Evolutionary conservation across 768 basidiomycete genomes (phyloP), one percentile per base, ranked within the genome.

Genomic region (Steccherinum ochraceum): DNA sequence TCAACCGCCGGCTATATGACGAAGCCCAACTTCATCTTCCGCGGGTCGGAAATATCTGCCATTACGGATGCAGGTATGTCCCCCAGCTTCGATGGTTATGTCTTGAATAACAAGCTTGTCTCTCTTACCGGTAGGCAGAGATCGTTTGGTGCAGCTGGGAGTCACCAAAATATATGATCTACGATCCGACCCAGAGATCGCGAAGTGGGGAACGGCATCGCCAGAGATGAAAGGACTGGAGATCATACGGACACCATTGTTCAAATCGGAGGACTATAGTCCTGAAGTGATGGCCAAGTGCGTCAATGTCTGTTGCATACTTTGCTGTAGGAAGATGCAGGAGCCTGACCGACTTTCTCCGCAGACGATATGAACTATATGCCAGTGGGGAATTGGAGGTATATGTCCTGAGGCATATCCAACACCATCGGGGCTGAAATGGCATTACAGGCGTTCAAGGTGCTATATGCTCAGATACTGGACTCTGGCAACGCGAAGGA

Each of bases 201-300:
- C 68, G 57, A 88, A 87, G 65, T 91, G 86, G 66, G 75, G 80
- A 48, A 64, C 79, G 3, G 84, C 85, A 11, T 68, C 77, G 47
- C 87, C 87, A 43, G 55, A 62, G 12, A 81, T 91, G 51, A 77
- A 81, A 23, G 84, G 81, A 4, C 73, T 89, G 20, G 72, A 79
- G 30, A 64, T 89, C 48, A 43, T 80, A 13, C 82, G 76, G 49
- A 69, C 71, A 12, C 87, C 89, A 0, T 84, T 90, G 5, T 79
- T 78, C 54, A 69, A 76, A 58, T 80, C 70, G 43, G 83, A 83
- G 62, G 89, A 91, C 62, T 90, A 90, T 64, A 89, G 86, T 62
- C 88, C 88, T 19, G 84, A 89, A 66, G 80, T 75, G 68, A 85
- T 91, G 80, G 84, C 89, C 59, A 85, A 79, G 88, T 89, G 69